These are phyloP conservation scores for Syncephalastrum contaminatum DNA, from an alignment of 371 early-diverging fungal species.

Conservation along the genomic window DNA sequence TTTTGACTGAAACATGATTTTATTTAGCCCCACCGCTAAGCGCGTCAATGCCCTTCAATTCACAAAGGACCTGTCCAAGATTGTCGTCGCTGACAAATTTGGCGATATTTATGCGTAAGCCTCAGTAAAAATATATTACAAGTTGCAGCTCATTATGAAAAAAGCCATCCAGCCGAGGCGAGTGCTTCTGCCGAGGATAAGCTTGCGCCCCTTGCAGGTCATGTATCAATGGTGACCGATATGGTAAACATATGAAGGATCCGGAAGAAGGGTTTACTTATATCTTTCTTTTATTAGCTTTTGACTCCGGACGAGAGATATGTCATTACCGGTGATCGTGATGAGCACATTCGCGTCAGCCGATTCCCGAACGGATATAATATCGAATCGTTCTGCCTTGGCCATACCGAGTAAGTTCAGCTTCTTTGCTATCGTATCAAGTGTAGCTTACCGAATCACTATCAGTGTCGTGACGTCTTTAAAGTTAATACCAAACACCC, in stretches of 20 bases:
- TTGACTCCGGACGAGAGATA: conserved; percentile 60
- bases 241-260: conserved; percentile 50
- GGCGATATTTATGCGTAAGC: conserved; percentile 87
- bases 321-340: conserved; percentile 91
- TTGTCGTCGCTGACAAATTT: conserved; percentile 92
- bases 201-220: conserved; percentile 78
- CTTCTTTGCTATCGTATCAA: background rate
- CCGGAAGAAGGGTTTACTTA: background rate
- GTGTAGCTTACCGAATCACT: conserved; percentile 3
- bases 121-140: background rate
- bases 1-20: background rate
- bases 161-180: conserved; percentile 34
- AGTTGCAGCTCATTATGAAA: no score
- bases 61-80: conserved; percentile 48
- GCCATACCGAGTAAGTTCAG: conserved; percentile 78
- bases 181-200: conserved; percentile 36
- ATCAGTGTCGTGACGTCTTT: conserved; percentile 68
- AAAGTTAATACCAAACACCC: conserved; percentile 41
- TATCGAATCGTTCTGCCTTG: conserved; percentile 87
- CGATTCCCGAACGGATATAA: conserved; percentile 86
- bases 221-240: conserved; percentile 92
- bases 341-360: conserved; percentile 94
- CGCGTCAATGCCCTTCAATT: conserved; percentile 73
- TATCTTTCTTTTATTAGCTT: conserved; percentile 23
- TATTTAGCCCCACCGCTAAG: conserved; percentile 54